Base-by-base conservation (phyloP, 768 basidiomycete species). In the Termitomyces sp. region DNA sequence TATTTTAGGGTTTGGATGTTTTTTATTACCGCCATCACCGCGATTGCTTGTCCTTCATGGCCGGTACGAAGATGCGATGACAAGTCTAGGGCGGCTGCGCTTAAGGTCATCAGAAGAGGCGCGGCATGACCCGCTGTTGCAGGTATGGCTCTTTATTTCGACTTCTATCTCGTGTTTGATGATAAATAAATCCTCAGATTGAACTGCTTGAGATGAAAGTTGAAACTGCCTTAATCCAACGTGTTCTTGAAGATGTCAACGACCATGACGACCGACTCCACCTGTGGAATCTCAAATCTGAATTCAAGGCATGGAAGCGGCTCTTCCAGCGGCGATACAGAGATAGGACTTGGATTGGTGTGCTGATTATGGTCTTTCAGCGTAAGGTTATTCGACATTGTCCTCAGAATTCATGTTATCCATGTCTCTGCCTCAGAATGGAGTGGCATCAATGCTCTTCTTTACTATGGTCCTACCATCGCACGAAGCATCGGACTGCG, bases 361-460 rank as follows among this genome's bases (percentile, higher is more conserved):
- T 89, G 8, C 69, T 84, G 64, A 80, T 91, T 61, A 90, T 91
- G 86, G 82, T 89, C 51, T 92, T 91, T 63, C 91, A 93, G 70
- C 91, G 90, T 89, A 61, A 40, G 84, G 51, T 34, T 19, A 48
- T 46, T 16, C 1, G n/a, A 23, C 11, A 3, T n/a, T 14, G 6
- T 10, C 4, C 12, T 28, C 14, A 14, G n/a, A 11, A 37, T 9
- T 23, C 48, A 34, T 28, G 5, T 8, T 48, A 12, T 48, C n/a
- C 16, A 14, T 39, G 12, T 39, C 1, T 28, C 3, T 51, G 6
- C 6, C 54, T 14, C 63, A 92, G 89, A 92, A 72, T 92, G 91
- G 91, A 86, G 84, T 56, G 91, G 91, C 2, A 93, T 92, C 59
- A 93, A 92, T 64, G 89, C 91, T 10, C 66, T 93, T 32, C 73